These are phyloP conservation scores for Tulasnella sp. DNA, from an alignment of 768 basidiomycete genomes.

Conservation along the genomic window DNA sequence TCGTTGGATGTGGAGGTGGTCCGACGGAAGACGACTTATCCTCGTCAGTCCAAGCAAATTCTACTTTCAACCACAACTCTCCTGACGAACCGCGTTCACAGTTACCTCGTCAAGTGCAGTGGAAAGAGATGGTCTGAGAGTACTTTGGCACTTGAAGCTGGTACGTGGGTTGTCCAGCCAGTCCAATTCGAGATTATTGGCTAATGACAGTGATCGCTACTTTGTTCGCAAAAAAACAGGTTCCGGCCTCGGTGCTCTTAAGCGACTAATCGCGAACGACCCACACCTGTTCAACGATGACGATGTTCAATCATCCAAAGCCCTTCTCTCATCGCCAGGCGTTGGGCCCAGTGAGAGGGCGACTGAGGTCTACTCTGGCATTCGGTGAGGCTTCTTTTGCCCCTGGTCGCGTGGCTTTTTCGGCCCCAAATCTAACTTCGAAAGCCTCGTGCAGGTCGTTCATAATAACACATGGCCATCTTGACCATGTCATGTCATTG, in stretches of 20 bases:
- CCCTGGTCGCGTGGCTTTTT: constrained; percentile 11
- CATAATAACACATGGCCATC: constrained; percentile 77
- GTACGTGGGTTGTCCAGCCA: constrained; percentile 31
- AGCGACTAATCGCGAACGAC: constrained; percentile 43
- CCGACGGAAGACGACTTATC: constrained; percentile 84
- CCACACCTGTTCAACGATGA: constrained; percentile 39
- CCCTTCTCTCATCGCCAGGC: background rate
- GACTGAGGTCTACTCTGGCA: constrained; percentile 37
- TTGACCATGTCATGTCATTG: constrained; percentile 80
- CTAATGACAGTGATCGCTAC: background rate
- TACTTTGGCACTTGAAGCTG: constrained; percentile 77
- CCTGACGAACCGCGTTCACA: constrained; percentile 23
- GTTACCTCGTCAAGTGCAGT: constrained; percentile 79
- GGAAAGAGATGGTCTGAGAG: constrained; percentile 65
- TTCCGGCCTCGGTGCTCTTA: constrained; percentile 73
- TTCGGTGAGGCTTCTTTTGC: constrained; percentile 29
- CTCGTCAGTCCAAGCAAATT: constrained; percentile 40
- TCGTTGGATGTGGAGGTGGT: constrained; percentile 80
- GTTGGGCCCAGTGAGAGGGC: constrained; percentile 15
- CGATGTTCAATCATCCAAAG: background rate
- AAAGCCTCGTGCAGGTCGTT: constrained; percentile 45
- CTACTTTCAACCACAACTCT: constrained; percentile 14
- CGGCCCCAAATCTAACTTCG: background rate
- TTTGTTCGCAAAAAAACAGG: constrained; percentile 34
- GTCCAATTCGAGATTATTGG: constrained; percentile 3